Base-by-base conservation (phyloP, 129 eudicot genomes). In the Dittrichia graveolens region DNA sequence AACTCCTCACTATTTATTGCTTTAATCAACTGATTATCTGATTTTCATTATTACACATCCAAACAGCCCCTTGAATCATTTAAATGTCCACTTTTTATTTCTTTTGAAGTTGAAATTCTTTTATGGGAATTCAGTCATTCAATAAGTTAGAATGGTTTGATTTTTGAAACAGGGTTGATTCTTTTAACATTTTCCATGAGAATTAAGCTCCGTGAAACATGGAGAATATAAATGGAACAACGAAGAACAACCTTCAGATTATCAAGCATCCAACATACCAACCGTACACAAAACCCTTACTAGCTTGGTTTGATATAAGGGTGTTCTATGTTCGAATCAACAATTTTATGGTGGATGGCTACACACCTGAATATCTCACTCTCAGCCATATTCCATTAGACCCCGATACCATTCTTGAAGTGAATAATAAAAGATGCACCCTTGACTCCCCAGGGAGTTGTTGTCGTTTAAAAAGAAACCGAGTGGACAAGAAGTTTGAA, bases 321-420 rank as follows among this genome's bases (percentile, higher is more conserved):
- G 97, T 91, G 19, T 91, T 91, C 62, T 91, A 88, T 69, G 86
- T 91, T 15, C 80, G 96, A 52, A 83, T 91, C 64, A 82, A 93
- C 77, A 86, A 86, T 78, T 84, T 88, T 54, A 11, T 69, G 66
- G 91, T 86, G 8, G 90, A 91, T 50, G 85, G 83, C 37, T 75
- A 83, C 15, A 84, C 85, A 62, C 97, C 97, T 1, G 87, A 88
- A 52, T 82, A 47, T 55, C 93, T 91, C 45, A 80, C 85, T 16
- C 87, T 91, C 61, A 84, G 76, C 61, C 96, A 91, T 67, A 76
- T 86, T 40, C 93, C 93, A 12, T 14, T 88, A 69, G 81, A 75
- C 79, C 85, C 90, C 12, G 91, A 91, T 52, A 88, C 97, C 3
- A 56, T 91, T 31, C 89, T 91, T 10, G 96, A 91, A 83, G 91